Base-by-base conservation (phyloP, 2,329 filamentous ascomycete genomes). In the Verticillium nonalfalfae region DNA sequence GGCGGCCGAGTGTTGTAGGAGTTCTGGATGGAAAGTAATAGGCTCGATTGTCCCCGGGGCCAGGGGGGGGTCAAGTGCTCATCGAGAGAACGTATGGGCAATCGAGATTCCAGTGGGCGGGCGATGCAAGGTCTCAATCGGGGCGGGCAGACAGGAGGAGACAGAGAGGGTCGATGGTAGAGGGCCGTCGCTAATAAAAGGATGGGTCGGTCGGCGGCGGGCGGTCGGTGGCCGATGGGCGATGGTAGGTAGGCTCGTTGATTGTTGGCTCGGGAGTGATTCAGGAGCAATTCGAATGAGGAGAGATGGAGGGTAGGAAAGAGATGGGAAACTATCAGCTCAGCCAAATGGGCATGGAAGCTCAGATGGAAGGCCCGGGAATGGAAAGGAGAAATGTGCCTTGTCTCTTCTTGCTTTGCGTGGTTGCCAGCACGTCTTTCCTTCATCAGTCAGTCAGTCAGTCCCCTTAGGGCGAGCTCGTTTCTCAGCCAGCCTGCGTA, bases 11-110 rank as follows among this genome's bases (percentile, higher is more conserved):
- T n/a, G 45, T 21, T 21, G 7, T 13, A 7, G 18, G n/a, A 5
- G 45, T 21, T 10, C 18, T 26, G n/a, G 13, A 18, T 52, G 45
- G 10, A n/a, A n/a, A n/a, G 39, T 45, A 45, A n/a, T n/a, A 52
- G 45, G 45, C 45, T 52, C 45, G 45, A 52, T 52, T n/a, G n/a
- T n/a, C 21, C 45, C 11, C 18, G 45, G 45, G 15, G 18, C 13
- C 7, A 18, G 45, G 45, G 40, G 40, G 11, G 34, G 31, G 33
- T 50, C 31, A 33, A 38, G 52, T 54, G 60, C 57, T 52, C 45
- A 65, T 65, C 63, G 63, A 61, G 39, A 35, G 10, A 45, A 35
- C 15, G 52, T 62, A 62, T 59, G 59, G 58, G 59, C 61, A 62
- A 65, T 65, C 62, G 62, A 60, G 50, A 61, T 64, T 59, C 58